Conservation (phyloP, 2,329 filamentous ascomycete genomes). For the Karstenula rhodostoma region DNA sequence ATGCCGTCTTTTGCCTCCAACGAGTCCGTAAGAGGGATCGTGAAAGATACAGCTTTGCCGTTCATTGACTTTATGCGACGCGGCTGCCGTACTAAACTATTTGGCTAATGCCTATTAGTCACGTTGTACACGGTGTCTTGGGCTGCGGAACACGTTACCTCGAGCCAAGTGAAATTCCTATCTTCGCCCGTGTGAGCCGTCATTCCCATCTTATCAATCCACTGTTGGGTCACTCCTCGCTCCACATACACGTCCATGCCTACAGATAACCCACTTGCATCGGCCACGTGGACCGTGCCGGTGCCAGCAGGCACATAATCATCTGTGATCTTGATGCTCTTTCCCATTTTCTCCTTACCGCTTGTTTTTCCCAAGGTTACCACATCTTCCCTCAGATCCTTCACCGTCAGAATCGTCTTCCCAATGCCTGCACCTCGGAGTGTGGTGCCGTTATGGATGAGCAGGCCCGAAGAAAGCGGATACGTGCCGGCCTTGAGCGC, state of each 20-base stretch:
- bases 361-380: constrained; percentile 11
- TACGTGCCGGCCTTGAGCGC: constrained; percentile 16
- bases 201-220: constrained; percentile 21
- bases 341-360: constrained; percentile 6
- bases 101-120: constrained; percentile 2
- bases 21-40: constrained; percentile 20
- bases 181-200: constrained; percentile 9
- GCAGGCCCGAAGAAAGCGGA: constrained; percentile 13
- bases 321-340: constrained; percentile 12
- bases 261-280: constrained; percentile 9
- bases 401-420: constrained; percentile 14
- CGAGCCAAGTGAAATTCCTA: constrained; percentile 6
- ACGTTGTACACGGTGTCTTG: background rate
- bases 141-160: background rate
- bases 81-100: constrained; percentile 16
- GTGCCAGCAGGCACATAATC: constrained; percentile 16
- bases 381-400: constrained; percentile 9
- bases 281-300: constrained; percentile 11
- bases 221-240: constrained; percentile 14
- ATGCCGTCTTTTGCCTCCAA: constrained; percentile 9
- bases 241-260: constrained; percentile 18
- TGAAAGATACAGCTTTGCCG: constrained; percentile 19
- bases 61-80: constrained; percentile 13
- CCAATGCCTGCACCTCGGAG: constrained; percentile 16
- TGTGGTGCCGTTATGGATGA: constrained; percentile 13